A percentile compares a stretch with the other conserved stretches of the same genome.
Conservation (phyloP, 2,329 filamentous ascomycete genomes). For the Trichoderma afroharzianum region DNA sequence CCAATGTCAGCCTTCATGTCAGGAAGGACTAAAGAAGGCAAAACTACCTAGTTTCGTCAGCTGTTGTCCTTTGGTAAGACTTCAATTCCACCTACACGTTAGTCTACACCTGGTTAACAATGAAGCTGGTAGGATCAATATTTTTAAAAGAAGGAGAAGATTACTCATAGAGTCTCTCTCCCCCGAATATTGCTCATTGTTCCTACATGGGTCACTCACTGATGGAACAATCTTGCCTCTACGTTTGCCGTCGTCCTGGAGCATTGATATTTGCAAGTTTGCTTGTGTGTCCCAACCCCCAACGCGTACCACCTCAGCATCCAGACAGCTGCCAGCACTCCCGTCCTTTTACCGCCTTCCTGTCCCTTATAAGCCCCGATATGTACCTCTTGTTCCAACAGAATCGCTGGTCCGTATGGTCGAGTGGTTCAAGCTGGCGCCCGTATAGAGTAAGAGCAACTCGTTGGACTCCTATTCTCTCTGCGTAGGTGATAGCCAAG, state of each 20-base stretch:
- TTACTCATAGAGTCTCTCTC: not conserved
- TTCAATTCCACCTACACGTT: not conserved
- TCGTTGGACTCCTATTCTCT: slow-evolving; percentile 31
- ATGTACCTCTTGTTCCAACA: not conserved
- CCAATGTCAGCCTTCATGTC: not conserved
- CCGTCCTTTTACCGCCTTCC: not conserved
- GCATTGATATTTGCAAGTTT: not conserved
- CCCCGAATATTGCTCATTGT: not conserved
- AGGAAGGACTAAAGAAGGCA: not conserved
- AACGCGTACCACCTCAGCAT: not conserved
- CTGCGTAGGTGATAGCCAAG: slow-evolving; percentile 32
- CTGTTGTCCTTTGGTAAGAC: not conserved
- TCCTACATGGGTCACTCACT: not conserved
- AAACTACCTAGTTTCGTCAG: not conserved
- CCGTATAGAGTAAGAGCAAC: slow-evolving; percentile 12
- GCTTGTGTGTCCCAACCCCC: not conserved
- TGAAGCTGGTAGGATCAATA: not conserved
- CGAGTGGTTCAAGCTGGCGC: not conserved
- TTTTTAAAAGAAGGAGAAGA: not conserved
- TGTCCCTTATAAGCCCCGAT: not conserved
- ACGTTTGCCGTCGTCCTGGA: not conserved
- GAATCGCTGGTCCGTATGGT: not conserved
- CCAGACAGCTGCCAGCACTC: not conserved
- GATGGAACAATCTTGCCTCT: not conserved
- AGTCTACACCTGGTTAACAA: not conserved